A percentile compares a stretch with the other conserved stretches of the same genome.
phyloP scores from a whole-genome alignment of 768 basidiomycete species.

The Asterophora parasitica region DNA sequence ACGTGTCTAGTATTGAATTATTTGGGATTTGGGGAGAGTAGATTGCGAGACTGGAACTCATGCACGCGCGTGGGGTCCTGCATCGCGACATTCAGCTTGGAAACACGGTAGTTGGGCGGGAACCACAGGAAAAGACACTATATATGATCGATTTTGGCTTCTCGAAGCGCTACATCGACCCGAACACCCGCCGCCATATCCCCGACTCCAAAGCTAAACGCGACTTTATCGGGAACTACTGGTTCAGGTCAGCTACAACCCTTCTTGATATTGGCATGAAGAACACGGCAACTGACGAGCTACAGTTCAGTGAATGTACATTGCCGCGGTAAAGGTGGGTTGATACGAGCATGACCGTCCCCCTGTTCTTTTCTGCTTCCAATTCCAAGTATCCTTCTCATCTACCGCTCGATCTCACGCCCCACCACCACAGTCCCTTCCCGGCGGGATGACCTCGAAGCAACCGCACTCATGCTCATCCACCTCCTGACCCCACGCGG shows the following conservation, averaged over 20 bases:
- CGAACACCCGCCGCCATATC: conserved; percentile 60
- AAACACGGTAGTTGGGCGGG: conserved; percentile 63
- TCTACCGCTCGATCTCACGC: background rate
- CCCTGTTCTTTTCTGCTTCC: too few species aligned
- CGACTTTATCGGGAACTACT: conserved; percentile 81
- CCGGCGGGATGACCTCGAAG: conserved; percentile 76
- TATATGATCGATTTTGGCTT: conserved; percentile 90
- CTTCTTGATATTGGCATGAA: background rate
- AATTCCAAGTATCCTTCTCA: background rate
- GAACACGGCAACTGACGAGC: background rate
- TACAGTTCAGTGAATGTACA: conserved; percentile 66
- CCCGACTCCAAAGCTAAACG: conserved; percentile 62
- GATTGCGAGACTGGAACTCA: conserved; percentile 69
- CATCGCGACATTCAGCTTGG: conserved; percentile 80
- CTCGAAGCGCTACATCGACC: conserved; percentile 73
- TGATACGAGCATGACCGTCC: too few species aligned
- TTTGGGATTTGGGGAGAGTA: too few species aligned
- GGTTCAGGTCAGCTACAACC: conserved; percentile 54
- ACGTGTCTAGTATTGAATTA: too few species aligned
- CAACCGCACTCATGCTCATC: conserved; percentile 72
- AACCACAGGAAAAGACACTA: conserved; percentile 52
- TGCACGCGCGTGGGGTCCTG: conserved; percentile 69
- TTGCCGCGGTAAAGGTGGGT: conserved; percentile 66
- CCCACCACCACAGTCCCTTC: conserved; percentile 58
- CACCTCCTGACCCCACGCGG: conserved; percentile 75